phyloP scores from a whole-genome alignment of 1,284 basidiomycete genomes.

The Malassezia equina region DNA sequence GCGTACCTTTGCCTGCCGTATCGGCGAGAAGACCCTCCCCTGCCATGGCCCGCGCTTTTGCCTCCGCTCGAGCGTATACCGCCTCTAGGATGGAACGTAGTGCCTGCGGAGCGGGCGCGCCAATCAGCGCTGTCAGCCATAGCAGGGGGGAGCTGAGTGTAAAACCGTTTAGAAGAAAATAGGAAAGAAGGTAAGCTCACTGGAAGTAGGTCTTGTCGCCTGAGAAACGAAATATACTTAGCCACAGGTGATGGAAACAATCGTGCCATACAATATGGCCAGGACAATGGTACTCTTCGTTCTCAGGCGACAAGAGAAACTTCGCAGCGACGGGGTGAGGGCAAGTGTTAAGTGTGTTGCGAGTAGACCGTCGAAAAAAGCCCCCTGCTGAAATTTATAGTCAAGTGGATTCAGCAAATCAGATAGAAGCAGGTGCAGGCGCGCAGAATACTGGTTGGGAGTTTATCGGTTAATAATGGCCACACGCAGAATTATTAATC shows the following conservation, averaged over 20 bases:
- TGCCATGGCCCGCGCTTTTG: slow-evolving; percentile 8
- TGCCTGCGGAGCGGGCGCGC: neutral
- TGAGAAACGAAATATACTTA: slow-evolving; percentile 9
- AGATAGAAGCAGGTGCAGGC: neutral
- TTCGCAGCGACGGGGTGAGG: neutral
- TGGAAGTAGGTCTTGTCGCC: slow-evolving; percentile 6
- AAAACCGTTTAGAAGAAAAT: neutral
- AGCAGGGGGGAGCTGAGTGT: neutral
- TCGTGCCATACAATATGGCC: slow-evolving; percentile 5
- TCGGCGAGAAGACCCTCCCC: neutral
- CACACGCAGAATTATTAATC: neutral
- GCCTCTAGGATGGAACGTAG: neutral
- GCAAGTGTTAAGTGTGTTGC: neutral
- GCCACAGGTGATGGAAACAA: slow-evolving; percentile 5
- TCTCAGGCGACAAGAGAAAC: slow-evolving; percentile 9
- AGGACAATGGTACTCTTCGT: slow-evolving; percentile 1
- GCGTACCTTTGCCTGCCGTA: slow-evolving; percentile 8
- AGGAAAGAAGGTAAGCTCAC: neutral
- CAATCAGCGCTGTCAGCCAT: slow-evolving; percentile 12
- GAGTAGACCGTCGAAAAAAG: neutral
- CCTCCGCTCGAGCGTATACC: slow-evolving; percentile 2
- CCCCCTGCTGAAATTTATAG: neutral
- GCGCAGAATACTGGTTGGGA: too few species aligned
- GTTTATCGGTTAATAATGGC: too few species aligned
- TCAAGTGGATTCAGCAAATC: neutral